Evolutionary conservation across 2,329 filamentous ascomycete genomes (phyloP).

Genomic region (Tolypocladium pustulatum): DNA sequence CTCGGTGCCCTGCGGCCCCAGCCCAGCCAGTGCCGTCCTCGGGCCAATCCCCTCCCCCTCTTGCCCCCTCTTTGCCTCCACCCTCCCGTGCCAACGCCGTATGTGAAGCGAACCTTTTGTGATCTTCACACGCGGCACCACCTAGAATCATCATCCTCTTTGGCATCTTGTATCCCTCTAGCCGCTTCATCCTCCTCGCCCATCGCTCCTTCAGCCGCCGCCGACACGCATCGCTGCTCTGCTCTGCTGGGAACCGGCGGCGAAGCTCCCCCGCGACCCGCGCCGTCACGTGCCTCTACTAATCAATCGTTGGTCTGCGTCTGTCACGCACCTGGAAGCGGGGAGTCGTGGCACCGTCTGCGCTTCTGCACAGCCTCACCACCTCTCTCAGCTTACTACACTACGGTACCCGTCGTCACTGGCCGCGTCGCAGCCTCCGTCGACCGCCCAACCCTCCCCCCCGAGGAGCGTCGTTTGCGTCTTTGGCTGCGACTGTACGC

Average conservation of each 20-base stretch:
- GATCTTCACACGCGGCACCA: background rate
- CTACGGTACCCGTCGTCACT: background rate
- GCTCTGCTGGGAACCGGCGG: background rate
- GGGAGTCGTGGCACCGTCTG: slow-evolving; percentile 3
- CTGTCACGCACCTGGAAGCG: slow-evolving; percentile 1
- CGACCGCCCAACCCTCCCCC: background rate
- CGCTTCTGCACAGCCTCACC: slow-evolving; percentile 8
- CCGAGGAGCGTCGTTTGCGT: slow-evolving; percentile 2
- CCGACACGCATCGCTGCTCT: background rate
- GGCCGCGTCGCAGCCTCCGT: background rate
- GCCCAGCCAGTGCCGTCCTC: background rate
- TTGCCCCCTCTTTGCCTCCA: background rate
- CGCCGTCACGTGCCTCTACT: slow-evolving; percentile 3
- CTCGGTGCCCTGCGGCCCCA: background rate
- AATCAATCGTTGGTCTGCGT: background rate
- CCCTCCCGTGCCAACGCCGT: background rate
- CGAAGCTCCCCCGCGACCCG: background rate
- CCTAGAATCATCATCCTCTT: background rate
- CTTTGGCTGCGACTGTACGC: slow-evolving; percentile 8
- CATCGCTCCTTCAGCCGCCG: background rate
- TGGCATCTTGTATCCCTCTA: background rate
- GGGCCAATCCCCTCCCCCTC: background rate
- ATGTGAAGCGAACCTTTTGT: background rate
- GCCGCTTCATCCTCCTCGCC: background rate
- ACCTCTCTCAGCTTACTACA: background rate